phyloP scores from a whole-genome alignment of 2,329 filamentous ascomycete species.

The Trichoderma endophyticum region DNA sequence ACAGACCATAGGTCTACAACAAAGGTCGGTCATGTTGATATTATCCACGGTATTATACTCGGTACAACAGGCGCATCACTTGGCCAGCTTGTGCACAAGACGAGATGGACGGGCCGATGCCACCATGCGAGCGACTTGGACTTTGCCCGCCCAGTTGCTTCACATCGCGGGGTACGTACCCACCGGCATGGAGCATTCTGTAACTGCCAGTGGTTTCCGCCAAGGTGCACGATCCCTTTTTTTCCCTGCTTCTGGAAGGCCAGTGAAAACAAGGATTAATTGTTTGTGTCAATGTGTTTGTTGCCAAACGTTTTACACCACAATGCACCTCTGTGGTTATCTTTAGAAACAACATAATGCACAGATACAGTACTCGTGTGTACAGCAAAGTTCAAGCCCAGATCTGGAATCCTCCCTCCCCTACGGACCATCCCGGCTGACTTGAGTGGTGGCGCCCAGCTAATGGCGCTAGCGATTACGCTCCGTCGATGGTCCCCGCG shows the following conservation, averaged over 20 bases:
- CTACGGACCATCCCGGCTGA: conserved; percentile 12
- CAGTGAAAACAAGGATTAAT: not conserved
- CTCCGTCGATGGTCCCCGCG: conserved; percentile 15
- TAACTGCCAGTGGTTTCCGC: conserved; percentile 9
- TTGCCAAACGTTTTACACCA: not conserved
- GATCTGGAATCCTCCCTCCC: conserved; percentile 1
- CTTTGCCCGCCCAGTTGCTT: not conserved
- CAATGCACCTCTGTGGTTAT: not conserved
- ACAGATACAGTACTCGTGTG: not conserved
- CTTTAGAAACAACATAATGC: not conserved
- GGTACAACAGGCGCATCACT: conserved; percentile 10
- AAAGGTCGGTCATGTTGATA: not conserved
- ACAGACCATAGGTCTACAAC: not conserved
- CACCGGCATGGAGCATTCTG: conserved; percentile 11
- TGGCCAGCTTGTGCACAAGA: not conserved
- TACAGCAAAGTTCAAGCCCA: not conserved
- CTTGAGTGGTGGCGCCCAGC: conserved; percentile 8
- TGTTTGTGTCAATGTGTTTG: not conserved
- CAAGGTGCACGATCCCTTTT: not conserved
- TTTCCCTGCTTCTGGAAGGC: not conserved
- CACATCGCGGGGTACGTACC: conserved; percentile 18
- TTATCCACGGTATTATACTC: conserved; percentile 8
- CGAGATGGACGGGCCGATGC: conserved; percentile 11
- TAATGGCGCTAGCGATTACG: conserved; percentile 6
- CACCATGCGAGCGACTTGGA: not conserved